A percentile compares a stretch with the other conserved stretches of the same genome.
phyloP scores from a whole-genome alignment of 352 stramenopile genomes.

The Phytophthora cactorum region DNA sequence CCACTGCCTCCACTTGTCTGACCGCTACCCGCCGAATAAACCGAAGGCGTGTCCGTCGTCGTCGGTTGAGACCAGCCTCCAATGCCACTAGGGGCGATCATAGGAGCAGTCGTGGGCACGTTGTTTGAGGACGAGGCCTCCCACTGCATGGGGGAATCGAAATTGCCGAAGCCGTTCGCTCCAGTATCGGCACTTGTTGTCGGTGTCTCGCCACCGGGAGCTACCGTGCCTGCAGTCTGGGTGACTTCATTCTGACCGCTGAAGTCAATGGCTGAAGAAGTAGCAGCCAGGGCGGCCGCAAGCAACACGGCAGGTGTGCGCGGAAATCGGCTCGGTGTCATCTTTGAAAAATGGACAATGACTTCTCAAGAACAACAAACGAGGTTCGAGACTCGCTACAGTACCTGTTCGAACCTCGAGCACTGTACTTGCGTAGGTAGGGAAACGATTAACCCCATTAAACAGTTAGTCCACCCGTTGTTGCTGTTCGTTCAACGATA shows the following conservation, averaged over 20 bases:
- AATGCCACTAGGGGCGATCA: conserved; percentile 7
- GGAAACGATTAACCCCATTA: no score
- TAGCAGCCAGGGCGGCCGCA: conserved; percentile 10
- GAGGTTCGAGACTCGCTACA: no score
- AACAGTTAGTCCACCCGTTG: no score
- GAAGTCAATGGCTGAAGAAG: conserved; percentile 15
- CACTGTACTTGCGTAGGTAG: no score
- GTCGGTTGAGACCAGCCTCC: conserved; percentile 15
- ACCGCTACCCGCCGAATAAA: conserved; percentile 12
- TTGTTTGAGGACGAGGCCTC: not conserved
- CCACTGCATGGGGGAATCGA: conserved; percentile 10
- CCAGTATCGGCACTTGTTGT: not conserved
- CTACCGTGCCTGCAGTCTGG: conserved; percentile 4
- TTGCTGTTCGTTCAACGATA: not conserved
- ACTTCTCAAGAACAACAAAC: not conserved
- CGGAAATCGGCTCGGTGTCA: conserved; percentile 12
- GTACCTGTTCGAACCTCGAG: no score
- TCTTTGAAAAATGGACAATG: conserved; percentile 12
- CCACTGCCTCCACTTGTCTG: conserved; percentile 13
- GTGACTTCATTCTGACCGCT: conserved; percentile 6
- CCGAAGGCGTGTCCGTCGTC: conserved; percentile 7
- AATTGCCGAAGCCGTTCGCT: conserved; percentile 20
- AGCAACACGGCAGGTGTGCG: conserved; percentile 2
- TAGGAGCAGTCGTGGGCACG: not conserved
- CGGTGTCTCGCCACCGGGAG: no score